These are phyloP conservation scores for Trifolium subterraneum DNA, from an alignment of 306 rosid species.

Conservation along the genomic window DNA sequence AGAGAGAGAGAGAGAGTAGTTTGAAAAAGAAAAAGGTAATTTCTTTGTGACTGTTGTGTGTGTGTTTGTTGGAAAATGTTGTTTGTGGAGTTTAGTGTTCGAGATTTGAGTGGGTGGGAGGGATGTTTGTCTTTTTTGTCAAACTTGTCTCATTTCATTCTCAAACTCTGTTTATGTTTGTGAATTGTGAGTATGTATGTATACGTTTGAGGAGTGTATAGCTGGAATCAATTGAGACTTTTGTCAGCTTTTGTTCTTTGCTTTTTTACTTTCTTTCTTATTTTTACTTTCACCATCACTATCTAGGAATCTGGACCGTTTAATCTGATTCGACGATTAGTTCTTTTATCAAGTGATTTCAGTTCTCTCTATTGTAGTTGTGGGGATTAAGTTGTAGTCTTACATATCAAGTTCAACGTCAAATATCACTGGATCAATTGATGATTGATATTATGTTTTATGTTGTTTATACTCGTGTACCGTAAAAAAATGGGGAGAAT, in stretches of 20 bases:
- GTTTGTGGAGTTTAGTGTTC: constrained; percentile 7
- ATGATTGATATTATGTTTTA: too few relatives aligned
- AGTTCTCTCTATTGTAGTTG: too few relatives aligned
- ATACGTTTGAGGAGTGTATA: background rate
- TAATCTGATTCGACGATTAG: too few relatives aligned
- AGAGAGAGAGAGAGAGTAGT: constrained; percentile 6
- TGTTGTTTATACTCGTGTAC: too few relatives aligned
- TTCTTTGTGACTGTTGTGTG: background rate
- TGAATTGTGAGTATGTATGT: background rate
- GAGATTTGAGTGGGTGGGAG: background rate
- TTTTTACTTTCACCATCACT: too few relatives aligned
- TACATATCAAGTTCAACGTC: too few relatives aligned
- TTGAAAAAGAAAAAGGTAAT: constrained; percentile 41
- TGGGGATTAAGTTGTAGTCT: too few relatives aligned
- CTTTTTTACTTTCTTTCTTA: too few relatives aligned
- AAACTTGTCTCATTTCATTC: background rate
- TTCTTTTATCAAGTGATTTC: too few relatives aligned
- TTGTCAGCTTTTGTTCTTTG: background rate
- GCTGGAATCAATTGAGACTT: constrained; percentile 4
- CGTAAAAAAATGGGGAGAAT: too few relatives aligned
- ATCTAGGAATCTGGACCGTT: too few relatives aligned
- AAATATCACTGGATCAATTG: too few relatives aligned
- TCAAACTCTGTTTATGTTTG: background rate
- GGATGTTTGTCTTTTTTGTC: constrained; percentile 18
- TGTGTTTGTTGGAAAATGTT: background rate